Percentiles rank a stretch among this genome's conserved stretches.
These are phyloP conservation scores for Rhododendron vialii DNA, from an alignment of 148 eudicot species.

Conservation along the genomic window DNA sequence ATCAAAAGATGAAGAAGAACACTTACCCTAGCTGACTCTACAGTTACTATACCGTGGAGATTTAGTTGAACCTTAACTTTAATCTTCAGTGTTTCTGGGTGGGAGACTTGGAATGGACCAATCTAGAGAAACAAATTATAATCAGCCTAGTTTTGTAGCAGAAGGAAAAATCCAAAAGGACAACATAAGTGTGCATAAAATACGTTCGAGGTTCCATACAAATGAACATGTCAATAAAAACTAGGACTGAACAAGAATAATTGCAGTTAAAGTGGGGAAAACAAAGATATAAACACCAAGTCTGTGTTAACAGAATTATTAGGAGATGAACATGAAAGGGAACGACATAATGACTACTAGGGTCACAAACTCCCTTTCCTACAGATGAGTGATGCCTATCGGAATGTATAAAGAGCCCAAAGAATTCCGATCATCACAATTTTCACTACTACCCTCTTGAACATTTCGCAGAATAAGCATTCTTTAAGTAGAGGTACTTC, in stretches of 20 bases:
- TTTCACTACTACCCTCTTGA: background rate
- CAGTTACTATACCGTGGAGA: constrained; percentile 55
- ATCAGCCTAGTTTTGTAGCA: background rate
- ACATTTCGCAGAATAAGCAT: background rate
- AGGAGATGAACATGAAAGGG: background rate
- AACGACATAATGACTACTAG: background rate
- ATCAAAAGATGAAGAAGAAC: background rate
- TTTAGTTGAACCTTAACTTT: constrained; percentile 64
- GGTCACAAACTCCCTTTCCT: background rate
- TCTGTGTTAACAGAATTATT: background rate
- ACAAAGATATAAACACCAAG: background rate
- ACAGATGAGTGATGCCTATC: background rate
- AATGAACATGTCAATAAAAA: background rate
- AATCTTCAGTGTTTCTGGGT: constrained; percentile 43
- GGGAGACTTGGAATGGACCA: constrained; percentile 61
- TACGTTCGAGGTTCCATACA: background rate
- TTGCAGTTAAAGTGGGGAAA: background rate
- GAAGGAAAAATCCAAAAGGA: background rate
- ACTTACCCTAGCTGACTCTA: constrained; percentile 69
- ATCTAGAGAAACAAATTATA: constrained; percentile 39
- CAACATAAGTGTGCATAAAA: background rate
- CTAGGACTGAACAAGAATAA: background rate
- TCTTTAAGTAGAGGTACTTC: background rate
- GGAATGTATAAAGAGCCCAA: background rate
- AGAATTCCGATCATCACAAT: background rate